Evolutionary conservation across 768 basidiomycete genomes (phyloP), one percentile per base, ranked within the genome.

Genomic region (Lactarius sp.): DNA sequence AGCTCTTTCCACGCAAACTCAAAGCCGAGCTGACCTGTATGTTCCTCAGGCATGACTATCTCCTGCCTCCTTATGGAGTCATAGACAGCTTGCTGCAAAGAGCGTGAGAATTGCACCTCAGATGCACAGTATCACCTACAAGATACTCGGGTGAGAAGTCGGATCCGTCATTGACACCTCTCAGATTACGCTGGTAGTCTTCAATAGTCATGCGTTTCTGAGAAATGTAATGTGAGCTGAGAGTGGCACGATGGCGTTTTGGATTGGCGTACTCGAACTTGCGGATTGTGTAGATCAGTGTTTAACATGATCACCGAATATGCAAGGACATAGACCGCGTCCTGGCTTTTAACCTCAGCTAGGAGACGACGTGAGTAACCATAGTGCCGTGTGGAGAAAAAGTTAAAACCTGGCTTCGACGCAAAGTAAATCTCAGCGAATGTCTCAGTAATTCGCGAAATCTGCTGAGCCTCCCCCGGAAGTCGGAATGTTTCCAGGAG

Each of bases 1-100:
- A 99, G 79, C 69, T 98, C 94, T 73, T 97, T 98, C 97, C 97
- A 99, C 18, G 97, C 96, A 73, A 96, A 97, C 69, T 98, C 97
- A 72, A 99, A 99, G 9, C 97, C 97, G 51, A 96, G 82, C 71
- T 93, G 92, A 2, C 96, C 97, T 9, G 87, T 90, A 70, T 99
- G 97, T 69, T 99, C 97, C 75, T 98, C 94, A 0, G 97, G 96
- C 86, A 99, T 89, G 55, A 98, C 82, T 59, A 99, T 98, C 76
- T 99, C 97, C 49, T 86, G 80, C 75, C 90, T 94, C 57, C 90
- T 85, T 70, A 99, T 97, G 1, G 92, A 94, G 68, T 98, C 94
- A 68, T 93, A 98, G 56, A 98, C 92, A 50, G 81, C 81, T 78
- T 87, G 85, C 95, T 97, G 71, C 6, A 31, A 37, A 1, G 3